A percentile compares a stretch with the other conserved stretches of the same genome.
Conservation (phyloP, 495 filamentous ascomycete species). For the Letharia lupina region DNA sequence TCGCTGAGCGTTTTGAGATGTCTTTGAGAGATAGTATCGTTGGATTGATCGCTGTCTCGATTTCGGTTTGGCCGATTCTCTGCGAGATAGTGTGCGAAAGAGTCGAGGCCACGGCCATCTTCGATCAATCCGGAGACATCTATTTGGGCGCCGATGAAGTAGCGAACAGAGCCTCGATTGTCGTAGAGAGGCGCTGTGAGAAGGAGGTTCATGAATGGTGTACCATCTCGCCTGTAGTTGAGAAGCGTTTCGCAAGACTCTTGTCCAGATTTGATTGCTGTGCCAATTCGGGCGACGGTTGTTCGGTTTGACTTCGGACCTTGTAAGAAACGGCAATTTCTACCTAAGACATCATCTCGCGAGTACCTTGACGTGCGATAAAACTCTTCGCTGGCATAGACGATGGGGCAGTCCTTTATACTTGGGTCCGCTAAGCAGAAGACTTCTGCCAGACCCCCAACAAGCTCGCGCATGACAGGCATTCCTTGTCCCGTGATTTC, state of each 20-base stretch:
- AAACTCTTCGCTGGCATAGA: conserved; percentile 69
- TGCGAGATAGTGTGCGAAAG: conserved; percentile 35
- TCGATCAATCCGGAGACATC: conserved; percentile 53
- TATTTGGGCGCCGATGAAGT: conserved; percentile 56
- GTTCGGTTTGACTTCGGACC: conserved; percentile 47
- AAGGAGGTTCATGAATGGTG: conserved; percentile 61
- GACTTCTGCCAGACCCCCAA: conserved; percentile 65
- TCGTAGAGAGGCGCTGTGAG: conserved; percentile 56
- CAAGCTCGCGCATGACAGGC: conserved; percentile 48
- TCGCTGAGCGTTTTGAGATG: conserved; percentile 21
- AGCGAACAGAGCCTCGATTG: conserved; percentile 47
- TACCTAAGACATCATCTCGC: conserved; percentile 47
- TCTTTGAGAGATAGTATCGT: conserved; percentile 12
- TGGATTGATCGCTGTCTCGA: conserved; percentile 20
- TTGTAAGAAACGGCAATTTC: conserved; percentile 57
- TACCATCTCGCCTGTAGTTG: conserved; percentile 45
- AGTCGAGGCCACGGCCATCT: conserved; percentile 49
- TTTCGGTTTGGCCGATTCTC: conserved; percentile 24
- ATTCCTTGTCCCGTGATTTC: conserved; percentile 51
- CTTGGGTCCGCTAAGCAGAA: conserved; percentile 74
- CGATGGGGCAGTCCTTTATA: conserved; percentile 63
- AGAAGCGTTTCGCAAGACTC: conserved; percentile 43
- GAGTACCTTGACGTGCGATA: conserved; percentile 56
- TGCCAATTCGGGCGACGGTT: conserved; percentile 40
- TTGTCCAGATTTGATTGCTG: conserved; percentile 42